phyloP scores from a whole-genome alignment of 1,284 basidiomycete genomes.

The Inonotus obliquus region DNA sequence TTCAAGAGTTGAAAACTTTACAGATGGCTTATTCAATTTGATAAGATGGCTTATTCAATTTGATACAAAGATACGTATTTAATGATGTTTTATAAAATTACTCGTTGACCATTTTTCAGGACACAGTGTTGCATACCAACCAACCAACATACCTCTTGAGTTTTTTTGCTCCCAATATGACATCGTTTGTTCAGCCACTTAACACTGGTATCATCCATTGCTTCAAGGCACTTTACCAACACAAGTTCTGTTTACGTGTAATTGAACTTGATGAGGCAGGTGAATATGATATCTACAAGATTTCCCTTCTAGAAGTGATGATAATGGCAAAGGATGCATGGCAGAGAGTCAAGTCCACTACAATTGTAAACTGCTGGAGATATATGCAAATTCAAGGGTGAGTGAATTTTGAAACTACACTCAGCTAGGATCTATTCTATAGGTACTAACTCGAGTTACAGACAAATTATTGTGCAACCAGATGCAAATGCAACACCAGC shows the following conservation, averaged over 20 bases:
- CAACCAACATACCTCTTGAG: constrained; percentile 25
- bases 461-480: background rate
- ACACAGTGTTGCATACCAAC: constrained; percentile 10
- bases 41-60: background rate
- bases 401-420: background rate
- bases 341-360: constrained; percentile 25
- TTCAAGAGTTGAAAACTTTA: too few relatives aligned
- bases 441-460: too few relatives aligned
- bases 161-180: constrained; percentile 30
- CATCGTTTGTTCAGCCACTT: constrained; percentile 27
- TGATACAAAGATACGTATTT: background rate
- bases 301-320: constrained; percentile 33
- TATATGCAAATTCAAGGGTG: constrained; percentile 20
- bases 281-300: constrained; percentile 31
- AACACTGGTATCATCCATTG: constrained; percentile 30
- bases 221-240: constrained; percentile 27
- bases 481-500: background rate
- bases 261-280: constrained; percentile 31
- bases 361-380: constrained; percentile 33
- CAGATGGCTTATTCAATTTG: background rate
- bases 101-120: constrained; percentile 18
- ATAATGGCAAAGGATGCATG: constrained; percentile 29
- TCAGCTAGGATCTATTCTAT: too few relatives aligned
- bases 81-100: background rate
- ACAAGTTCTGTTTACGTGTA: constrained; percentile 24